Conservation (phyloP, 1,139 yeast genomes). For the Magnusiomyces ingens region DNA sequence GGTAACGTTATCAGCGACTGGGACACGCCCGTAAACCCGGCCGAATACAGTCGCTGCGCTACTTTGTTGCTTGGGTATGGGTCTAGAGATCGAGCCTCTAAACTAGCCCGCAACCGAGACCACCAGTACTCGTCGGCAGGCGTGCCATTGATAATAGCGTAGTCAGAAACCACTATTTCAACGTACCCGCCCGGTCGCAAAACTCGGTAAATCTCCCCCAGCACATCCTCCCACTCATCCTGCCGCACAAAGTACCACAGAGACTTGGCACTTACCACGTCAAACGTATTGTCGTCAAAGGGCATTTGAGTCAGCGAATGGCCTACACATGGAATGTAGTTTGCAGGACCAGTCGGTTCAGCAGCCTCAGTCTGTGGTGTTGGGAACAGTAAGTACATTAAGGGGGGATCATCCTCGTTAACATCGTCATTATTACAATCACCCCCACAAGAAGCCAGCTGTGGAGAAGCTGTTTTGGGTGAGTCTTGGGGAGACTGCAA, state of each 20-base stretch:
- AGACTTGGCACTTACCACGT: constrained; percentile 31
- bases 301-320: constrained; percentile 30
- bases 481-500: too few relatives aligned
- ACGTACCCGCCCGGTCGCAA: constrained; percentile 38
- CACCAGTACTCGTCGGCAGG: constrained; percentile 24
- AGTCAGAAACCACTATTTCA: constrained; percentile 31
- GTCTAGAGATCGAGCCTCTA: constrained; percentile 29
- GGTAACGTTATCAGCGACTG: constrained; percentile 28
- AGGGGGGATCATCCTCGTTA: constrained; percentile 14
- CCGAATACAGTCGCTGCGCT: constrained; percentile 24
- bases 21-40: constrained; percentile 31
- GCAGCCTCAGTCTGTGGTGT: constrained; percentile 4
- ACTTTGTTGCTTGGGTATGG: constrained; percentile 28
- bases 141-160: constrained; percentile 23
- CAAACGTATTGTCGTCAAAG: constrained; percentile 33
- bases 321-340: constrained; percentile 30
- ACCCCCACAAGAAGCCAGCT: neutral
- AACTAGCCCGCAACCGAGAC: constrained; percentile 23
- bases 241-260: constrained; percentile 29
- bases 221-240: constrained; percentile 33
- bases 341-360: constrained; percentile 26
- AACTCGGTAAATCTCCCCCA: constrained; percentile 36
- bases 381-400: constrained; percentile 9
- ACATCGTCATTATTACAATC: constrained; percentile 6
- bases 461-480: neutral